These are phyloP conservation scores for Malassezia yamatoensis DNA, from an alignment of 1,284 basidiomycete species.

Conservation along the genomic window DNA sequence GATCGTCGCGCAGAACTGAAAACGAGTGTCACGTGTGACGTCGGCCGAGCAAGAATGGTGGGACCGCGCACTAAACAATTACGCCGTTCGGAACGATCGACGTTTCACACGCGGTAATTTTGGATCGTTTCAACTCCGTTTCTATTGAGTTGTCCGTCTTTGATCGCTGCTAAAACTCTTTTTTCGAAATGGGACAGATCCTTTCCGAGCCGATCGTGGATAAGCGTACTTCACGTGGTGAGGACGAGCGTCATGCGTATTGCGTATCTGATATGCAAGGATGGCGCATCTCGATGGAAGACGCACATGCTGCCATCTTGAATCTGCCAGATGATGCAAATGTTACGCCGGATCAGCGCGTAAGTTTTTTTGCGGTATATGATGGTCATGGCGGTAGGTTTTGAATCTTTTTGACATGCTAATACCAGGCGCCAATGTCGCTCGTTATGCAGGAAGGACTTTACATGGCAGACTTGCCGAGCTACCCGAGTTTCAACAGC, in stretches of 20 bases:
- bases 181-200: constrained; percentile 49
- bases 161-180: too few species aligned
- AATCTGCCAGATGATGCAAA: constrained; percentile 26
- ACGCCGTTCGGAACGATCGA: background rate
- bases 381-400: constrained; percentile 89
- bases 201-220: constrained; percentile 60
- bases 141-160: too few species aligned
- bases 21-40: constrained; percentile 9
- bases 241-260: constrained; percentile 68
- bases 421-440: constrained; percentile 66
- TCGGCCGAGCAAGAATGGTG: constrained; percentile 10
- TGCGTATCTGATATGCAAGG: constrained; percentile 96
- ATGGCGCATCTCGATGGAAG: constrained; percentile 99
- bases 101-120: background rate
- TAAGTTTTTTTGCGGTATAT: constrained; percentile 84
- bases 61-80: background rate
- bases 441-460: constrained; percentile 79
- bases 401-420: background rate
- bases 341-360: constrained; percentile 23
- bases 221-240: constrained; percentile 67
- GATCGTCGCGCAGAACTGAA: constrained; percentile 17
- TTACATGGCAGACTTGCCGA: constrained; percentile 69
- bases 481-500: constrained; percentile 63
- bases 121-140: background rate
- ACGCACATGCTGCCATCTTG: constrained; percentile 78